phyloP scores from a whole-genome alignment of 129 eudicot species.

The Artemisia tridentata region DNA sequence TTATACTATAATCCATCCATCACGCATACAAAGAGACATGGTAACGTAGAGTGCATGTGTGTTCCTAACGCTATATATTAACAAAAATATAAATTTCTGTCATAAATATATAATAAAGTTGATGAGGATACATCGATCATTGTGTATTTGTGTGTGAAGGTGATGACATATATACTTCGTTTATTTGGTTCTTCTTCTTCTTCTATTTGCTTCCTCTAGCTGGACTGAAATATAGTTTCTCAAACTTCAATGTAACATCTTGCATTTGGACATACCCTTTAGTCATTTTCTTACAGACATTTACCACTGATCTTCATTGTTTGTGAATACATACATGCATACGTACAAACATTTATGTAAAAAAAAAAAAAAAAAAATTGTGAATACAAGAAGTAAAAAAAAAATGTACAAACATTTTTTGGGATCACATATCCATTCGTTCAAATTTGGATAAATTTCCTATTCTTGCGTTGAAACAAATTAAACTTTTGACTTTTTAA shows the following conservation, averaged over 20 bases:
- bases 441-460: too few species aligned
- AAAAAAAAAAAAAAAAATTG: too few species aligned
- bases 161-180: slow-evolving; percentile 27
- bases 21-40: neutral
- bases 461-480: too few species aligned
- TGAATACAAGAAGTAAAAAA: too few species aligned
- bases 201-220: slow-evolving; percentile 26
- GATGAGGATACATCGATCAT: slow-evolving; percentile 39
- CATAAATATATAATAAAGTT: neutral
- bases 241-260: slow-evolving; percentile 47
- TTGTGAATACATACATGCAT: neutral
- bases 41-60: neutral
- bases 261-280: slow-evolving; percentile 15
- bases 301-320: neutral
- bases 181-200: slow-evolving; percentile 24
- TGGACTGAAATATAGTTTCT: slow-evolving; percentile 26
- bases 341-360: neutral
- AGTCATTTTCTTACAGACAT: slow-evolving; percentile 9
- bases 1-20: slow-evolving; percentile 8
- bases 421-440: too few species aligned
- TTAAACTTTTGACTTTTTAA: too few species aligned
- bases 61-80: neutral
- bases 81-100: neutral
- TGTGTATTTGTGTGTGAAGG: neutral
- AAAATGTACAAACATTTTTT: too few species aligned